These are phyloP conservation scores for Talaromyces sp. DNA, from an alignment of 2,329 filamentous ascomycete species.

Conservation along the genomic window DNA sequence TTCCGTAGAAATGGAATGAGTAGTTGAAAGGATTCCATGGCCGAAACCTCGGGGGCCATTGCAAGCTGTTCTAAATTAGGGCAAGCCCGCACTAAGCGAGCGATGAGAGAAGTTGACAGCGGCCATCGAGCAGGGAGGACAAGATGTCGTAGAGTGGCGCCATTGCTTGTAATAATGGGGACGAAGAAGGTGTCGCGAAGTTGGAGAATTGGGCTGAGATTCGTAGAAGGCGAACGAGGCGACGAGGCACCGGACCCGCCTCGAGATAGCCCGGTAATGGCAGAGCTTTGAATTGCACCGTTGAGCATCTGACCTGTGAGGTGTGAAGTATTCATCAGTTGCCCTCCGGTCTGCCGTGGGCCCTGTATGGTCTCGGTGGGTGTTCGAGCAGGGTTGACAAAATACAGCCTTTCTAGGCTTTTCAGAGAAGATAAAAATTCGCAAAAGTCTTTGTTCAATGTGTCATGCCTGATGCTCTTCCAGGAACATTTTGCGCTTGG, in stretches of 20 bases:
- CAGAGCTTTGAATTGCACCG: neutral
- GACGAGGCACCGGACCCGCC: constrained; percentile 7
- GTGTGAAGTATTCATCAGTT: constrained; percentile 21
- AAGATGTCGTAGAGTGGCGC: constrained; percentile 48
- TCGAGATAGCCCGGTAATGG: constrained; percentile 7
- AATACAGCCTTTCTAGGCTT: constrained; percentile 47
- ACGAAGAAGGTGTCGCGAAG: constrained; percentile 45
- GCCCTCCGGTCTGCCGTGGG: constrained; percentile 14
- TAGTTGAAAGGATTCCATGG: constrained; percentile 33
- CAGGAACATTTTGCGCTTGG: constrained; percentile 28
- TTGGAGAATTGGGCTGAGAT: neutral
- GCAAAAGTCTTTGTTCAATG: constrained; percentile 39
- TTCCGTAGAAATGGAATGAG: constrained; percentile 37
- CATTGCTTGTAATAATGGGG: constrained; percentile 46
- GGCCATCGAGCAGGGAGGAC: constrained; percentile 53
- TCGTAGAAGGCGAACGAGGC: constrained; percentile 7
- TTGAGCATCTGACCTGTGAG: constrained; percentile 16
- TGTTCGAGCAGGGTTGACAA: constrained; percentile 38
- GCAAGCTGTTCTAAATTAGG: constrained; percentile 56
- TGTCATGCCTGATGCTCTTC: constrained; percentile 46
- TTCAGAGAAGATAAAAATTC: constrained; percentile 37
- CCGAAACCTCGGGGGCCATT: constrained; percentile 40
- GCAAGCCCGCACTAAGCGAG: constrained; percentile 47
- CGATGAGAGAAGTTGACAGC: constrained; percentile 44
- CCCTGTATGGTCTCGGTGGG: constrained; percentile 27